phyloP scores from a whole-genome alignment of 495 filamentous ascomycete genomes.

The Sordaria brevicollis region DNA sequence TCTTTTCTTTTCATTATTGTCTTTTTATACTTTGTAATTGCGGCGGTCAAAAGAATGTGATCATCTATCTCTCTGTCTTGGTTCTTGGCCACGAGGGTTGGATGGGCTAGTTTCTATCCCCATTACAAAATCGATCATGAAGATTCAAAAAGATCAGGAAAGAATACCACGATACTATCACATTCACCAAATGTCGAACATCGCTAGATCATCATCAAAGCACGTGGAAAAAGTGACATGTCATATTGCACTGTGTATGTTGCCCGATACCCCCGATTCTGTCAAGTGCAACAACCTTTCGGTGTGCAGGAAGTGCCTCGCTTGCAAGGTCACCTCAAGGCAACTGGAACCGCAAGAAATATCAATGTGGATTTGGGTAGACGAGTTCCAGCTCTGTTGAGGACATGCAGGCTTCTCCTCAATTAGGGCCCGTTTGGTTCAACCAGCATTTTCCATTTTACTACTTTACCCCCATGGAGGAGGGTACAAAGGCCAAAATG shows the following conservation, averaged over 20 bases:
- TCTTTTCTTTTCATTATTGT: too few relatives aligned
- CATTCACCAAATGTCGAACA: neutral
- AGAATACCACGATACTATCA: neutral
- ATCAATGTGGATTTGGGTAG: neutral
- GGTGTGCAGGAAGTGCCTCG: neutral
- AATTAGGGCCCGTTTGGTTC: too few relatives aligned
- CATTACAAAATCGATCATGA: slow-evolving; percentile 6
- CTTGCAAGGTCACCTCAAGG: too few relatives aligned
- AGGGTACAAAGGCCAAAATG: too few relatives aligned
- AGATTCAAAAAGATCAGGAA: neutral
- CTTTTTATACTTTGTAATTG: too few relatives aligned
- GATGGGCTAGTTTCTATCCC: too few relatives aligned
- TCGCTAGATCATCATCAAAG: neutral
- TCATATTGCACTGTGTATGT: neutral
- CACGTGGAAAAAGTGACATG: neutral
- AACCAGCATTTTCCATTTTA: too few relatives aligned
- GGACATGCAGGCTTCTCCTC: too few relatives aligned
- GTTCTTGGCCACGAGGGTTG: too few relatives aligned
- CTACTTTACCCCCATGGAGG: too few relatives aligned
- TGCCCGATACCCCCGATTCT: neutral
- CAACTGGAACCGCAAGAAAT: neutral
- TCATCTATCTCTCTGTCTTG: too few relatives aligned
- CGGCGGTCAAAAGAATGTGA: too few relatives aligned
- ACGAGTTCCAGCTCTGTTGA: neutral
- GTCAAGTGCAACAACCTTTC: neutral